Conservation (phyloP, 768 basidiomycete species). For the Tulasnella sp. region DNA sequence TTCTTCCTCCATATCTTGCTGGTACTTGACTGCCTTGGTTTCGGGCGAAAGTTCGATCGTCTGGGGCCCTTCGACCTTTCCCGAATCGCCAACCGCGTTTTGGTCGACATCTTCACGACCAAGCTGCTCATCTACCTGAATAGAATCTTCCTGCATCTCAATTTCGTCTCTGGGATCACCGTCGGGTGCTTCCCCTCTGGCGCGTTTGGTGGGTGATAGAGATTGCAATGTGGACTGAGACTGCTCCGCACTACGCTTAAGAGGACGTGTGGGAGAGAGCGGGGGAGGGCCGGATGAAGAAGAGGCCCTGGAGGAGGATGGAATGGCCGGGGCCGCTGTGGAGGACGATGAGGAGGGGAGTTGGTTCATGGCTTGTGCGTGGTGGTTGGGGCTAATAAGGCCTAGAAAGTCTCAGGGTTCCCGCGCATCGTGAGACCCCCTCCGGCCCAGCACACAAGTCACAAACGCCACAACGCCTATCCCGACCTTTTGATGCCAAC, state of each 20-base stretch:
- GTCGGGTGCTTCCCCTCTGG: not conserved
- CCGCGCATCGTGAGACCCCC: no score
- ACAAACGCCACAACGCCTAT: not conserved
- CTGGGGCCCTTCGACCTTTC: not conserved
- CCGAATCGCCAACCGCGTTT: not conserved
- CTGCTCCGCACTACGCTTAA: slow-evolving; percentile 1
- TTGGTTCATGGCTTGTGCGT: not conserved
- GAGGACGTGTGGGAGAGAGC: not conserved
- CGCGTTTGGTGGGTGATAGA: slow-evolving; percentile 2
- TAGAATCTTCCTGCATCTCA: not conserved
- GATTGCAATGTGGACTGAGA: not conserved
- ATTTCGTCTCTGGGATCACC: not conserved
- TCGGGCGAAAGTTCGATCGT: not conserved
- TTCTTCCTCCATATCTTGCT: slow-evolving; percentile 18
- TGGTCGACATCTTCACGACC: not conserved
- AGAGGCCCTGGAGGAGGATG: not conserved
- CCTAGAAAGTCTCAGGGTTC: not conserved
- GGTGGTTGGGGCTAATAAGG: slow-evolving; percentile 6
- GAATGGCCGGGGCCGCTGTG: not conserved
- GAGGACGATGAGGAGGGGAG: slow-evolving; percentile 7
- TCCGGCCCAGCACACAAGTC: not conserved
- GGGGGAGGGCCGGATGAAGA: not conserved
- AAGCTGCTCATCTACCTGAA: not conserved
- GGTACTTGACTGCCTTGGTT: slow-evolving; percentile 4
- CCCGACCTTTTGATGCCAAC: no score